Base-by-base conservation (phyloP, 805 yeast genomes). In the Scheffersomyces stipitis region DNA sequence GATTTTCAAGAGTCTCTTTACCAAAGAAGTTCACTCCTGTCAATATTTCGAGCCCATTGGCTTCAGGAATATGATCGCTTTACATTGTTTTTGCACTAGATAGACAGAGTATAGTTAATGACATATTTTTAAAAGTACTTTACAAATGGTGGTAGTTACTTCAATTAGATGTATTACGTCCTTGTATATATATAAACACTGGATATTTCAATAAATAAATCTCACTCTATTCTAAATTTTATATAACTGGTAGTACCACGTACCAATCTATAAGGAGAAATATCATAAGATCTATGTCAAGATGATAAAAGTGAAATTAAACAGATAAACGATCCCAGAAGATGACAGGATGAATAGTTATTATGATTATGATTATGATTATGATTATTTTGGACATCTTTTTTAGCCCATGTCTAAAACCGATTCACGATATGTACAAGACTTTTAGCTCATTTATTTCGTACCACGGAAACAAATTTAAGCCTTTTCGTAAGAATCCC, bases 21-120 rank as follows among this genome's bases (percentile, higher is more conserved):
- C 99, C 99, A 14, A 86, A 88, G 74, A 83, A 81, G 58, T 86
- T 86, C 54, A 86, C 91, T 3, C 95, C 96, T 1, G 95, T 87
- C 13, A 87, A 85, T 55, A 85, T 87, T 34, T 79, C 89, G 3
- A 83, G 90, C 58, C 89, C 89, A 0, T 58, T 73, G 37, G 52
- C 66, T 1, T 37, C 42, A 7, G 48, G 48, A 18, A 31, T 41
- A 20, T 40, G n/a, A n/a, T n/a, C n/a, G n/a, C n/a, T n/a, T n/a
- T n/a, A n/a, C n/a, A n/a, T n/a, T n/a, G n/a, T n/a, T n/a, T n/a
- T n/a, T n/a, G n/a, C n/a, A n/a, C n/a, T n/a, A n/a, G n/a, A n/a
- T n/a, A n/a, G n/a, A n/a, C n/a, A n/a, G n/a, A n/a, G n/a, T n/a
- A n/a, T n/a, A n/a, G n/a, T n/a, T n/a, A n/a, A n/a, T n/a, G n/a